Conservation (phyloP, 768 basidiomycete species). For the Tulasnella sp. region DNA sequence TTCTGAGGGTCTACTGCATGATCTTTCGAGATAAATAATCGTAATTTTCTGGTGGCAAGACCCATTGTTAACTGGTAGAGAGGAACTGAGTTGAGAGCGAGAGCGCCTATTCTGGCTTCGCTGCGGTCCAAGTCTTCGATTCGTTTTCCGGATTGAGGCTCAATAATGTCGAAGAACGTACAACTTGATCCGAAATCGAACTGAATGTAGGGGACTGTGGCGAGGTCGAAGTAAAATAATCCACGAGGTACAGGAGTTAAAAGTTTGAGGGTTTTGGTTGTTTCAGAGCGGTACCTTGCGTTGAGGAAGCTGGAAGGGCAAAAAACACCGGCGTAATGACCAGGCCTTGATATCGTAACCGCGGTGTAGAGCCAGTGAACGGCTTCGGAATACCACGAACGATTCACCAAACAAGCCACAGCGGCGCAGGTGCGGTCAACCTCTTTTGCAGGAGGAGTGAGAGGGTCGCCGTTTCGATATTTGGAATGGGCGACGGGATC, state of each 20-base stretch:
- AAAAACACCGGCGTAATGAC: constrained; percentile 3
- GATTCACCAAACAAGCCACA: constrained; percentile 9
- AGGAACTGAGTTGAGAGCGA: constrained; percentile 2
- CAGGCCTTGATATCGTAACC: not conserved
- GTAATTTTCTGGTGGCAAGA: constrained; percentile 7
- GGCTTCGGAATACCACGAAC: constrained; percentile 10
- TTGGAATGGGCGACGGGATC: not conserved
- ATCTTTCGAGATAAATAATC: constrained; percentile 12
- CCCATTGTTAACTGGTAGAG: constrained; percentile 16
- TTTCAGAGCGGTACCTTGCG: not conserved
- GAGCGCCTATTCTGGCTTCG: constrained; percentile 3
- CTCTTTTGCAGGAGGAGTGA: not conserved
- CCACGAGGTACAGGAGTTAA: not conserved
- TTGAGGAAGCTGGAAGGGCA: not conserved
- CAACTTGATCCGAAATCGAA: constrained; percentile 15
- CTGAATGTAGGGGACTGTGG: constrained; percentile 12
- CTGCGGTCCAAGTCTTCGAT: constrained; percentile 5
- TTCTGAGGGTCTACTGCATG: not conserved
- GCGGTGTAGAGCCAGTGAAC: not conserved
- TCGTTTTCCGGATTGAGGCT: not conserved
- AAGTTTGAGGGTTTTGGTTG: not conserved
- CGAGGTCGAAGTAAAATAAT: not conserved
- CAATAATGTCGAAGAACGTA: not conserved
- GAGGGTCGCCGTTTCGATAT: not conserved
- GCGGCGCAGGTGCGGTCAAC: constrained; percentile 2